A percentile compares a stretch with the other conserved stretches of the same genome.
Conservation (phyloP, 768 basidiomycete species). For the Pleurotus giganteus region DNA sequence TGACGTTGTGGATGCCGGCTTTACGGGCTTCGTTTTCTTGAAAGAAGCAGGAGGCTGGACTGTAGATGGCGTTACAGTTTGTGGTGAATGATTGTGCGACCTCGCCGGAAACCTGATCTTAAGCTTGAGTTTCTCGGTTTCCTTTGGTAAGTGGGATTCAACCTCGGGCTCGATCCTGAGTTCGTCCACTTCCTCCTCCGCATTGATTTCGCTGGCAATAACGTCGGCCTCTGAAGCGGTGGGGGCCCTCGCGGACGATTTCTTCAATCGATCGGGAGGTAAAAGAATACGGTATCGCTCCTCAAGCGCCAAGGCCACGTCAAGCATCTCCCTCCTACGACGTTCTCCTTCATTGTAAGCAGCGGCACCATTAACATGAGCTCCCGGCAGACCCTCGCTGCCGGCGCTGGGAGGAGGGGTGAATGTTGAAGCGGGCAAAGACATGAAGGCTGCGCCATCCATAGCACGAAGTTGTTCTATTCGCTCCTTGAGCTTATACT, state of each 20-base stretch:
- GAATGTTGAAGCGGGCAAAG: constrained; percentile 58
- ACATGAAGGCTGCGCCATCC: constrained; percentile 68
- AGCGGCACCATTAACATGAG: constrained; percentile 34
- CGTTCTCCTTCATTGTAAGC: constrained; percentile 66
- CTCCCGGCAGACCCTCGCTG: constrained; percentile 25
- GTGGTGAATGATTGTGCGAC: constrained; percentile 18
- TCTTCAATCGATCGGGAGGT: constrained; percentile 54
- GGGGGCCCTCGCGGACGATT: constrained; percentile 22
- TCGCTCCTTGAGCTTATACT: constrained; percentile 87
- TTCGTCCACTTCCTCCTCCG: constrained; percentile 22
- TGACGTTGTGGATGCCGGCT: background rate
- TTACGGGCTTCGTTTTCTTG: background rate
- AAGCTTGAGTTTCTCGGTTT: constrained; percentile 34
- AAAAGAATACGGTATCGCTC: constrained; percentile 74
- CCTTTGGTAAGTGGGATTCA: constrained; percentile 22
- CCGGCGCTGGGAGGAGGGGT: constrained; percentile 31
- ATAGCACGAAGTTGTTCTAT: constrained; percentile 80
- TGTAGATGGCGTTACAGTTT: constrained; percentile 22
- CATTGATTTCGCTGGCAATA: background rate
- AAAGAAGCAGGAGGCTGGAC: constrained; percentile 11
- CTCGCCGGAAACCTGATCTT: constrained; percentile 34
- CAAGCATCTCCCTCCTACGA: constrained; percentile 71
- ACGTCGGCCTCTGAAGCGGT: constrained; percentile 23
- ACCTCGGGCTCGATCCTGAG: constrained; percentile 23
- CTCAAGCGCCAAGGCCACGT: constrained; percentile 62